Evolutionary conservation across 169 alveolate species (phyloP), one percentile per base, ranked within the genome.

Genomic region (Babesia sp.): DNA sequence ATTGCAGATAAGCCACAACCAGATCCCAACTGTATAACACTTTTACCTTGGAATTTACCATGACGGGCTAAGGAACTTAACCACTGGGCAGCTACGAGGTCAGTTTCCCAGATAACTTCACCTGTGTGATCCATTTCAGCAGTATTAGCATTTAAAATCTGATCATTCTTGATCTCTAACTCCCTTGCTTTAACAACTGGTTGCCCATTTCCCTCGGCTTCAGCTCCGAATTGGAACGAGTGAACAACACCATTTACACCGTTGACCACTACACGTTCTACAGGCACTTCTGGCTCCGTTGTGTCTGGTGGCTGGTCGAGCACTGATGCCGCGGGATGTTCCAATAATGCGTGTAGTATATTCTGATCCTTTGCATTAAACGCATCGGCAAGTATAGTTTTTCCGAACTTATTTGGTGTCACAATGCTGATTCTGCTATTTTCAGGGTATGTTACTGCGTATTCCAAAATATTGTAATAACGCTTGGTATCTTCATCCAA

Each of bases 21-120:
- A 26, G 89, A 73, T 8, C 93, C 93, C 42, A 88, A 51, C 61
- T 88, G 90, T 51, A 88, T 64, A 8, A 83, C 77, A n/a, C 29
- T 39, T 48, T 80, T 86, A 57, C 75, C 76, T 31, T 28, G 34
- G 61, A 86, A 86, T 37, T 41, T 36, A 16, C 71, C 71, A 26
- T 54, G 58, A 0, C 54, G 41, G 18, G 76, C 74, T 44, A 87
- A 59, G 29, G 68, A 82, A 31, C 67, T 28, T 24, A 80, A 29
- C 93, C 93, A 88, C 53, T 80, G 67, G 51, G 91, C 54, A 3
- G 82, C 70, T 33, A 79, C 58, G 9, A 88, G 24, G 29, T 79
- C 64, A n/a, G 90, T 37, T 63, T 88, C 93, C 93, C 93, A 88
- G 6, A 88, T 81, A 29, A 84, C 83, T 53, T 75, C 70, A 12